A percentile compares a stretch with the other conserved stretches of the same genome.
phyloP scores from a whole-genome alignment of 1,284 basidiomycete genomes.

The Tausonia pullulans region DNA sequence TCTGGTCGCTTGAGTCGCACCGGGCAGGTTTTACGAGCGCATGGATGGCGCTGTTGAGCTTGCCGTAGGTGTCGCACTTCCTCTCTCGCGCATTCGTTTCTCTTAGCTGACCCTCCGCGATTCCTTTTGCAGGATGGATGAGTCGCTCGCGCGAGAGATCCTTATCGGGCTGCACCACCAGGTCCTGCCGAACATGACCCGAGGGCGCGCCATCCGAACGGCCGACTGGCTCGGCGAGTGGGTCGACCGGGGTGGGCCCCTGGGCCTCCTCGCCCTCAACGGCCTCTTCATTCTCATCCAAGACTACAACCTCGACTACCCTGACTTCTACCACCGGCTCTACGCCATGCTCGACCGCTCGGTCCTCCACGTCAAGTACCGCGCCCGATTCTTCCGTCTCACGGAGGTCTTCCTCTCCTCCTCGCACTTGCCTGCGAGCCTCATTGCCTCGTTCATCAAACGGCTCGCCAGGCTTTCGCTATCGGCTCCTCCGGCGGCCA shows the following conservation, averaged over 20 bases:
- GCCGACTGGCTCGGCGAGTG: slow-evolving; percentile 91
- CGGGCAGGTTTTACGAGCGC: slow-evolving; percentile 25
- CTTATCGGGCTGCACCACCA: slow-evolving; percentile 71
- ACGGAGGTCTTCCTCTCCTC: slow-evolving; percentile 83
- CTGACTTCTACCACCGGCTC: slow-evolving; percentile 86
- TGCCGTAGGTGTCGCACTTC: slow-evolving; percentile 4
- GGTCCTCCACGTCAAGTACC: slow-evolving; percentile 81
- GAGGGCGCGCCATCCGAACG: slow-evolving; percentile 55
- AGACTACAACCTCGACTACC: slow-evolving; percentile 68
- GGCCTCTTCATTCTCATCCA: slow-evolving; percentile 84
- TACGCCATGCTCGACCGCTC: slow-evolving; percentile 79
- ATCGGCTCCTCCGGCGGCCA: slow-evolving; percentile 74
- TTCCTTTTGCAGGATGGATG: slow-evolving; percentile 20
- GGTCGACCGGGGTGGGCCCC: slow-evolving; percentile 71
- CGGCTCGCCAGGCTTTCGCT: slow-evolving; percentile 75
- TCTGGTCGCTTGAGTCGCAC: slow-evolving; percentile 23
- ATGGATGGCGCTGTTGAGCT: slow-evolving; percentile 26
- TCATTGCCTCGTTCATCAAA: slow-evolving; percentile 91
- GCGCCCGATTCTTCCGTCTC: slow-evolving; percentile 89
- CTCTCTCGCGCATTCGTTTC: neutral
- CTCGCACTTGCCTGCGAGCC: slow-evolving; percentile 76
- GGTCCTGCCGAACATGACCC: slow-evolving; percentile 71
- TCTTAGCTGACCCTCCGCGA: neutral
- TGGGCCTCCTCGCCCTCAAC: slow-evolving; percentile 85
- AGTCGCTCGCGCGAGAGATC: slow-evolving; percentile 25